These are phyloP conservation scores for Cadophora luteo-olivacea DNA, from an alignment of 2,329 filamentous ascomycete genomes.

Conservation along the genomic window DNA sequence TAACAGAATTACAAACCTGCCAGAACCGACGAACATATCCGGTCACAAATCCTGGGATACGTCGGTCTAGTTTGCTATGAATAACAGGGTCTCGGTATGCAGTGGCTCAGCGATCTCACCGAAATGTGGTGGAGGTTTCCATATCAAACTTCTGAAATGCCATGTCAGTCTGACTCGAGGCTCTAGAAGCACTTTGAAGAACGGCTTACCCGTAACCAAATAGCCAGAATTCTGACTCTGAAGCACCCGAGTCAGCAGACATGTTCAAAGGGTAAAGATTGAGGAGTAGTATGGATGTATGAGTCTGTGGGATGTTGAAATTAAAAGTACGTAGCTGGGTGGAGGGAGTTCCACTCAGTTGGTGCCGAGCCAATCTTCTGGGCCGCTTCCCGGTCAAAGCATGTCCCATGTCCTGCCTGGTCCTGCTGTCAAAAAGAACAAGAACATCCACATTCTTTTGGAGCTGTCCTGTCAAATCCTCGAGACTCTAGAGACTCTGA, in stretches of 20 bases:
- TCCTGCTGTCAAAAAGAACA: background rate
- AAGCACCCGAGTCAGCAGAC: constrained; percentile 21
- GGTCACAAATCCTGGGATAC: constrained; percentile 87
- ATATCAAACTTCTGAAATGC: constrained; percentile 82
- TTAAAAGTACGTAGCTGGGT: constrained; percentile 5
- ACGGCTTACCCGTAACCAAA: constrained; percentile 90
- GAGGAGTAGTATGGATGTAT: background rate
- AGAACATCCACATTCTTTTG: background rate
- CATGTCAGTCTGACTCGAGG: constrained; percentile 3
- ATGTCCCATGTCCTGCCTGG: too few species aligned
- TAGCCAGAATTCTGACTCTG: constrained; percentile 78
- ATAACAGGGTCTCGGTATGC: constrained; percentile 1
- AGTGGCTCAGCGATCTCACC: constrained; percentile 51
- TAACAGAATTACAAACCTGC: constrained; percentile 72
- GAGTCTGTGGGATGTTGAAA: constrained; percentile 3
- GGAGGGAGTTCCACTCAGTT: constrained; percentile 14
- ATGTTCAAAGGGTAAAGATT: constrained; percentile 17
- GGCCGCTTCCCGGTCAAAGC: constrained; percentile 1
- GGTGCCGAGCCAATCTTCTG: constrained; percentile 8
- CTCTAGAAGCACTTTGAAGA: background rate
- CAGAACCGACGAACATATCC: constrained; percentile 96
- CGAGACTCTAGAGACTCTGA: background rate
- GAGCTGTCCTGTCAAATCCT: background rate
- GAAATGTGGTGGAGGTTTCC: constrained; percentile 96
- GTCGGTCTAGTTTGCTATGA: constrained; percentile 59